Evolutionary conservation across 768 basidiomycete genomes (phyloP).

Genomic region (Daedalea quercina): DNA sequence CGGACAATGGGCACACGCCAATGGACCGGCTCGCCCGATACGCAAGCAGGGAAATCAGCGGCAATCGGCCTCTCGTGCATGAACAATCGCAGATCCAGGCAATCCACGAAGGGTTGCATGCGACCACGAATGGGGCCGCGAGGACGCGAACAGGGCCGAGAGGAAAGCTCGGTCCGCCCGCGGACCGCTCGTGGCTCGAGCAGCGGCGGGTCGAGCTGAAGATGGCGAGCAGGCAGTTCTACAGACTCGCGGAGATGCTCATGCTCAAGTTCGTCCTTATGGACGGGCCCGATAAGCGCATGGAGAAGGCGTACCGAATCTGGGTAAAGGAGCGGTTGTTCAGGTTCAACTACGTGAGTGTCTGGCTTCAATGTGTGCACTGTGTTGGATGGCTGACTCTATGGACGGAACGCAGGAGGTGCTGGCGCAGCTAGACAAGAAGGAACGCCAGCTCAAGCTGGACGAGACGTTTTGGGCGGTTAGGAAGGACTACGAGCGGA

Average conservation of each 20-base stretch:
- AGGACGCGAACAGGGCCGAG: constrained; percentile 4
- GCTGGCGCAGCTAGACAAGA: constrained; percentile 79
- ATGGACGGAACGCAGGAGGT: constrained; percentile 84
- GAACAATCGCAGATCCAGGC: no score
- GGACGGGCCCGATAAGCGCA: constrained; percentile 49
- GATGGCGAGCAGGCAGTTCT: constrained; percentile 92
- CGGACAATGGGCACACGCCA: not conserved
- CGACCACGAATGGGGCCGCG: constrained; percentile 16
- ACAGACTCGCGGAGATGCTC: constrained; percentile 80
- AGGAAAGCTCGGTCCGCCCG: constrained; percentile 73
- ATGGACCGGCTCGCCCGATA: not conserved
- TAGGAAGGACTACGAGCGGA: constrained; percentile 75
- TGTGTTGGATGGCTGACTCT: not conserved
- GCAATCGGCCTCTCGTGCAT: not conserved
- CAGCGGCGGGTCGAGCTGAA: constrained; percentile 79
- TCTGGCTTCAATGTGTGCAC: not conserved
- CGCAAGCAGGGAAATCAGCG: not conserved
- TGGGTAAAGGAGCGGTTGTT: constrained; percentile 95
- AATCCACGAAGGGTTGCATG: not conserved
- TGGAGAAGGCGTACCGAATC: constrained; percentile 65
- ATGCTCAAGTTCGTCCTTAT: constrained; percentile 68
- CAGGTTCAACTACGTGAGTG: constrained; percentile 87
- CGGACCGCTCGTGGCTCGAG: constrained; percentile 71
- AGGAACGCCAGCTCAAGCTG: constrained; percentile 82
- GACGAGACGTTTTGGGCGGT: constrained; percentile 92